Conservation (phyloP, 768 basidiomycete species). For the Trametes gibbosa region DNA sequence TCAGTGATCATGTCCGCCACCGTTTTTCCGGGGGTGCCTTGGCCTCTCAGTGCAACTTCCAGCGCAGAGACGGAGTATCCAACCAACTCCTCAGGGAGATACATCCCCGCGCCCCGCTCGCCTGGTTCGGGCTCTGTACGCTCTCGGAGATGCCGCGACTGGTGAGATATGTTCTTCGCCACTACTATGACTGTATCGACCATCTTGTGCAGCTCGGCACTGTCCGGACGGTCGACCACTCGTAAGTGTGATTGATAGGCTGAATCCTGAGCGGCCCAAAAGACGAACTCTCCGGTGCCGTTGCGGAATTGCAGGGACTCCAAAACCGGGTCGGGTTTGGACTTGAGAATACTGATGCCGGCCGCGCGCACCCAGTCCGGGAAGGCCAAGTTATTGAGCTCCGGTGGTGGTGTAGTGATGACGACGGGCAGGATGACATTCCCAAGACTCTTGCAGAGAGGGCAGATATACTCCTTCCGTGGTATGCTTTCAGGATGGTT, state of each 20-base stretch:
- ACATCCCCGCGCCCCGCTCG: constrained; percentile 81
- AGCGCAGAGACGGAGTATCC: constrained; percentile 83
- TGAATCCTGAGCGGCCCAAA: constrained; percentile 82
- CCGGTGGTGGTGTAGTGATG: constrained; percentile 42
- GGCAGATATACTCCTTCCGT: constrained; percentile 93
- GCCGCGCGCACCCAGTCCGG: constrained; percentile 89
- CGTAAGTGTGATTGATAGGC: constrained; percentile 60
- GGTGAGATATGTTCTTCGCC: constrained; percentile 76
- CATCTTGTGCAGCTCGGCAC: constrained; percentile 71
- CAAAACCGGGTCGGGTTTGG: constrained; percentile 67
- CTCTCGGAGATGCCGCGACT: constrained; percentile 79
- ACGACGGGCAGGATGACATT: constrained; percentile 90
- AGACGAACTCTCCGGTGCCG: constrained; percentile 85
- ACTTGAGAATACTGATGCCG: constrained; percentile 85
- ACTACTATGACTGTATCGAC: constrained; percentile 82
- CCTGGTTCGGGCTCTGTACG: constrained; percentile 66
- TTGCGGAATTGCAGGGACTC: constrained; percentile 74
- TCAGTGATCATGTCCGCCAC: constrained; percentile 80
- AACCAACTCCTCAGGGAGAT: constrained; percentile 88
- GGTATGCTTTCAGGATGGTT: constrained; percentile 95
- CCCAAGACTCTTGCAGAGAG: constrained; percentile 93
- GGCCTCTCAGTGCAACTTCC: constrained; percentile 79
- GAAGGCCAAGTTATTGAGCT: constrained; percentile 60
- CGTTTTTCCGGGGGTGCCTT: constrained; percentile 43
- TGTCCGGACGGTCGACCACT: constrained; percentile 48